Evolutionary conservation across 495 filamentous ascomycete species (phyloP).

Genomic region (Penicillium verhagenii): DNA sequence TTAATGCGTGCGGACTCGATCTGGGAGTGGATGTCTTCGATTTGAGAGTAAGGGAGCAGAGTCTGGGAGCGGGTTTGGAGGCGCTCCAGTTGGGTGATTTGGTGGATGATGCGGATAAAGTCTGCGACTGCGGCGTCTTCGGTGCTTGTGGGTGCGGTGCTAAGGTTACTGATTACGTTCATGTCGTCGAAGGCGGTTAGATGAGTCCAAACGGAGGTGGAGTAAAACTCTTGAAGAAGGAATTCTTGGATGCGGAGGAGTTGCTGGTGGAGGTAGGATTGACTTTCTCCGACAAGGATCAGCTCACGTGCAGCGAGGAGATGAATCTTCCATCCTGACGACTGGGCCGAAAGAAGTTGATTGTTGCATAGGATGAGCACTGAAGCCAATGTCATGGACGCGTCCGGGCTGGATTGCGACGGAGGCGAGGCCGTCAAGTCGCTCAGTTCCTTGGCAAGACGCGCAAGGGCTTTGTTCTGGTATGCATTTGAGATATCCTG

Average conservation of each 20-base stretch:
- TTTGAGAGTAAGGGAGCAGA: background rate
- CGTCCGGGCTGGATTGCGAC: background rate
- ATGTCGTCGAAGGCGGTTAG: constrained; percentile 11
- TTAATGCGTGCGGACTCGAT: constrained; percentile 13
- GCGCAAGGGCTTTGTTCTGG: constrained; percentile 14
- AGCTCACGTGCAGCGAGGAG: constrained; percentile 14
- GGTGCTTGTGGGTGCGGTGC: constrained; percentile 1
- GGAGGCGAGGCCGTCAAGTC: constrained; percentile 6
- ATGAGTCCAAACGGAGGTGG: constrained; percentile 15
- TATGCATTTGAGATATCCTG: constrained; percentile 16
- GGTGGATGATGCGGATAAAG: constrained; percentile 18
- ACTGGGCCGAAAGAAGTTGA: constrained; percentile 13
- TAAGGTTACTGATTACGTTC: constrained; percentile 3
- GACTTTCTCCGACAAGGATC: constrained; percentile 8
- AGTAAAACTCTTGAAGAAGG: constrained; percentile 15
- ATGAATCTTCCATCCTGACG: constrained; percentile 16
- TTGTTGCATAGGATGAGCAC: constrained; percentile 21
- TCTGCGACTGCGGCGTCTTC: constrained; percentile 16
- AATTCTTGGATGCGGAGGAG: constrained; percentile 14
- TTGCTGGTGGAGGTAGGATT: constrained; percentile 3
- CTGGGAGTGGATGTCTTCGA: constrained; percentile 12
- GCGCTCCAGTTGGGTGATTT: constrained; percentile 16
- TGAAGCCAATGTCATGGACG: constrained; percentile 13
- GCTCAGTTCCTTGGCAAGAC: constrained; percentile 13
- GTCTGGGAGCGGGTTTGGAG: background rate